These are phyloP conservation scores for Fusarium aywerte DNA, from an alignment of 2,329 filamentous ascomycete species.

Conservation along the genomic window DNA sequence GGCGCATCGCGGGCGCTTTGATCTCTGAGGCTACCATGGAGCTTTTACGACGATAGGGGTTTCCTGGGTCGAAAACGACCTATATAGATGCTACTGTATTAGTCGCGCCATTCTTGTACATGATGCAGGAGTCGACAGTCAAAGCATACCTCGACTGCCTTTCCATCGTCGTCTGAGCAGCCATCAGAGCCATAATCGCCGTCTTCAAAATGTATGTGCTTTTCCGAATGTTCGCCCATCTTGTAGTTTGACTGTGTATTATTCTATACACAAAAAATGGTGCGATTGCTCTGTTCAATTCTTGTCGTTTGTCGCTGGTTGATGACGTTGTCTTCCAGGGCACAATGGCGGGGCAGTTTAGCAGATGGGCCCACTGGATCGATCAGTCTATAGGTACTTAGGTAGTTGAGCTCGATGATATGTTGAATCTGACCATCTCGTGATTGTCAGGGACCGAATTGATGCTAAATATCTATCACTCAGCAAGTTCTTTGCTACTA, in stretches of 20 bases:
- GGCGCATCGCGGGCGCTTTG: conserved; percentile 48
- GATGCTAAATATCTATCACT: background rate
- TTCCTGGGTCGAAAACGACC: conserved; percentile 72
- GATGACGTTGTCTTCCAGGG: conserved; percentile 31
- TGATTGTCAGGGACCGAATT: background rate
- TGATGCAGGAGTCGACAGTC: background rate
- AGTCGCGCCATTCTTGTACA: background rate
- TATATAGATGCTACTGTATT: conserved; percentile 42
- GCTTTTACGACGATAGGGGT: conserved; percentile 72
- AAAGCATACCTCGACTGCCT: conserved; percentile 61
- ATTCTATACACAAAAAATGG: background rate
- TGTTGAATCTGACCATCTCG: conserved; percentile 1
- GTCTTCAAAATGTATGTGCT: conserved; percentile 49
- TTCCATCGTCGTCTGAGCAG: conserved; percentile 62
- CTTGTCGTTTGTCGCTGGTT: conserved; percentile 7
- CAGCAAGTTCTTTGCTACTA: background rate
- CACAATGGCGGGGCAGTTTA: conserved; percentile 33
- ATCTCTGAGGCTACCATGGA: conserved; percentile 67
- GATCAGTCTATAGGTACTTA: background rate
- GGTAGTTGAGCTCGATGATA: background rate
- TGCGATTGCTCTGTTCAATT: conserved; percentile 1
- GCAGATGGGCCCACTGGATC: conserved; percentile 18
- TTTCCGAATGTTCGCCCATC: conserved; percentile 37
- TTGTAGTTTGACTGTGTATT: background rate
- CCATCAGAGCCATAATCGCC: conserved; percentile 53